Percentiles rank a stretch among this genome's conserved stretches.
These are phyloP conservation scores for Brassica carinata DNA, from an alignment of 345 rosid species.

Conservation along the genomic window DNA sequence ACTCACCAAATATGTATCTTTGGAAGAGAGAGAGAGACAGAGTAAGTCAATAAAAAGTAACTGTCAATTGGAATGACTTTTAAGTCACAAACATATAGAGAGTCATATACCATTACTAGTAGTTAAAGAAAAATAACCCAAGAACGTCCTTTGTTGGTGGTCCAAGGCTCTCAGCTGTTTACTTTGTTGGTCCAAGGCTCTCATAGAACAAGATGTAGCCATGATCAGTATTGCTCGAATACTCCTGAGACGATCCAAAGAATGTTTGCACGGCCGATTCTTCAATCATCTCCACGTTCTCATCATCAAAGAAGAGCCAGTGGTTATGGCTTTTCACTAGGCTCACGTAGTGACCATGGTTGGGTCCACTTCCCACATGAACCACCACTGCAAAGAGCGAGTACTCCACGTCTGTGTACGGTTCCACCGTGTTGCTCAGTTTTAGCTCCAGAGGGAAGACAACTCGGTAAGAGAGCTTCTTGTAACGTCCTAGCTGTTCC, in stretches of 20 bases:
- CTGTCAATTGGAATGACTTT: slow-evolving; percentile 30
- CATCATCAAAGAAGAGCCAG: slow-evolving; percentile 96
- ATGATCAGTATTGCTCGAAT: slow-evolving; percentile 94
- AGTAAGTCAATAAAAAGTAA: slow-evolving; percentile 5
- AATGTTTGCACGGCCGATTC: slow-evolving; percentile 98
- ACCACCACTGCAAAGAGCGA: slow-evolving; percentile 98
- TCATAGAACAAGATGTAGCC: slow-evolving; percentile 97
- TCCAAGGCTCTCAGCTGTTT: neutral
- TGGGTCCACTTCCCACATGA: slow-evolving; percentile 97
- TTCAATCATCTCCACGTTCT: slow-evolving; percentile 96
- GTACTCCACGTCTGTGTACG: slow-evolving; percentile 76
- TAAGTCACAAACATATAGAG: slow-evolving; percentile 29
- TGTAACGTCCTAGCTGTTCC: slow-evolving; percentile 93
- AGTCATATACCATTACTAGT: slow-evolving; percentile 29
- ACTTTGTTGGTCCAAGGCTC: slow-evolving; percentile 56
- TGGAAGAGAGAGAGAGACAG: slow-evolving; percentile 21
- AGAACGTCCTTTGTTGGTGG: neutral
- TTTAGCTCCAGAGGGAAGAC: slow-evolving; percentile 95
- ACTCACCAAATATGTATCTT: slow-evolving; percentile 35
- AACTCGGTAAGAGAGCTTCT: slow-evolving; percentile 91
- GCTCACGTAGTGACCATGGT: slow-evolving; percentile 96
- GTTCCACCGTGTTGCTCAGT: slow-evolving; percentile 91
- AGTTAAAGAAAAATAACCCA: slow-evolving; percentile 9
- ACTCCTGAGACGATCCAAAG: slow-evolving; percentile 97
- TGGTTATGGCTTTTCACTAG: slow-evolving; percentile 99